phyloP scores from a whole-genome alignment of 1,284 basidiomycete genomes.

The Marasmius tenuissimus region DNA sequence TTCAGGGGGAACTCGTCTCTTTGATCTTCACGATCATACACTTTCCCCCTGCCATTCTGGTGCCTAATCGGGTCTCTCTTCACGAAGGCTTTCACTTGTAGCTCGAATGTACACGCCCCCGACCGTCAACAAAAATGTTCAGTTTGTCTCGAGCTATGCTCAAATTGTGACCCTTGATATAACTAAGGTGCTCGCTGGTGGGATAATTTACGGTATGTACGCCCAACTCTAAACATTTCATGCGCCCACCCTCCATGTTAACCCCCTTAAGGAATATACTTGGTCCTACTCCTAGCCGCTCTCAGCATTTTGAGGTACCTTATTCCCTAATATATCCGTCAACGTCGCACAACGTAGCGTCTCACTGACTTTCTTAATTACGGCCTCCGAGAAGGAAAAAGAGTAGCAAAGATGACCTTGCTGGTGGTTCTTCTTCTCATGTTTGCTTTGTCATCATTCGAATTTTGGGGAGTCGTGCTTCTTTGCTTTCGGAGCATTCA shows the following conservation, averaged over 20 bases:
- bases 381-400: neutral
- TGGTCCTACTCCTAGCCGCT: neutral
- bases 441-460: neutral
- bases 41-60: too few species aligned
- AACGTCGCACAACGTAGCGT: neutral
- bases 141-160: neutral
- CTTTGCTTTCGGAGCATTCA: neutral
- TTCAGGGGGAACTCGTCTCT: too few species aligned
- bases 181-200: neutral
- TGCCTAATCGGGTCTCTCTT: too few species aligned
- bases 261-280: neutral
- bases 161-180: neutral
- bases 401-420: neutral
- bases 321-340: neutral
- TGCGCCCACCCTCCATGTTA: neutral
- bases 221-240: neutral
- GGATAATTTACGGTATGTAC: neutral
- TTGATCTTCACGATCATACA: too few species aligned
- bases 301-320: neutral
- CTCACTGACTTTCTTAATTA: neutral
- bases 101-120: too few species aligned
- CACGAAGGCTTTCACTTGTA: too few species aligned
- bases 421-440: neutral
- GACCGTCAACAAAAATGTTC: too few species aligned
- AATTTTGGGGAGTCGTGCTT: neutral